Conservation (phyloP, 495 filamentous ascomycete species). For the Neurospora sp. region DNA sequence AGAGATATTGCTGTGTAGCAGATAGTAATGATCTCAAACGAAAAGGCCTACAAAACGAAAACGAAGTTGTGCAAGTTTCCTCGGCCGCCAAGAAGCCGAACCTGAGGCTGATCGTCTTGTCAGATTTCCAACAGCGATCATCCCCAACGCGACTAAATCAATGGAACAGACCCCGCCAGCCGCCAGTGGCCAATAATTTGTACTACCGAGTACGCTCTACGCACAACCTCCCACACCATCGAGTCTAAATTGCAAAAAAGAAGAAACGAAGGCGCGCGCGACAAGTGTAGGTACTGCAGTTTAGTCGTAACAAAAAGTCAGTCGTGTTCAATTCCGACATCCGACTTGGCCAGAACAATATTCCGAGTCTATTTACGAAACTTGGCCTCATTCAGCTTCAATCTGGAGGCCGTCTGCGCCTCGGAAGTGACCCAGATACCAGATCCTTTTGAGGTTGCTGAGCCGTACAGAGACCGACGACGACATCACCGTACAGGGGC, state of each 20-base stretch:
- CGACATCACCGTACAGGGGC: constrained; percentile 5
- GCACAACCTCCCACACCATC: background rate
- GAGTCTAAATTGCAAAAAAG: background rate
- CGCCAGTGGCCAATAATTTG: background rate
- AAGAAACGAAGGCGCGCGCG: background rate
- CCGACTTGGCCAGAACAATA: background rate
- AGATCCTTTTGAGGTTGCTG: background rate
- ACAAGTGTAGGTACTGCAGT: background rate
- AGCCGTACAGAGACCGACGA: background rate
- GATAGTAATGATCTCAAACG: background rate
- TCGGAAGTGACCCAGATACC: background rate
- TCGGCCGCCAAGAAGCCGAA: background rate
- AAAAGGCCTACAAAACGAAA: background rate
- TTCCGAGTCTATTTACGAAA: background rate
- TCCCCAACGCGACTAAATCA: background rate
- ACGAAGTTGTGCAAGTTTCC: background rate
- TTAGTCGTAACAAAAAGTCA: background rate
- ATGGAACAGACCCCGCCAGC: background rate
- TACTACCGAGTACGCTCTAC: background rate
- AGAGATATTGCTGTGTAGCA: background rate
- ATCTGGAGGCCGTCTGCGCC: background rate
- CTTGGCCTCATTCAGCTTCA: background rate
- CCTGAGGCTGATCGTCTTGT: background rate
- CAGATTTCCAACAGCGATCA: background rate
- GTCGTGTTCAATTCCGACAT: background rate